Evolutionary conservation across 768 basidiomycete genomes (phyloP).

Genomic region (Lactarius pseudohatsudake): DNA sequence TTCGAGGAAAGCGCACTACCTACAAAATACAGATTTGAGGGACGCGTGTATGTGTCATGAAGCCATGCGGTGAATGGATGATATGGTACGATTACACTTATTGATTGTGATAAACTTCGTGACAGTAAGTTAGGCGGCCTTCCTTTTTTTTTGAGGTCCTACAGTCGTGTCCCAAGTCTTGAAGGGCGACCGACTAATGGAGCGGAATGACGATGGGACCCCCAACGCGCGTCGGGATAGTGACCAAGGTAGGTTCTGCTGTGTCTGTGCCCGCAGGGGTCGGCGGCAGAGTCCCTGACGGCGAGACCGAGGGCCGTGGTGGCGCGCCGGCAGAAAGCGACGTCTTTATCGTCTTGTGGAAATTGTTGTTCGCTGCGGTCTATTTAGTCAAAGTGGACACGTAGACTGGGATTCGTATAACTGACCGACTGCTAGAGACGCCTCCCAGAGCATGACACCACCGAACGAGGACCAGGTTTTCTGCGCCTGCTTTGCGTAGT

Average conservation of each 20-base stretch:
- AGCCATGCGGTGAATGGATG: background rate
- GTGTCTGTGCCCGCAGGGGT: background rate
- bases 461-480: constrained; percentile 47
- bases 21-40: background rate
- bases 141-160: background rate
- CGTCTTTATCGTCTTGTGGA: constrained; percentile 60
- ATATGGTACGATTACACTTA: background rate
- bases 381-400: background rate
- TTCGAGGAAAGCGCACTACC: background rate
- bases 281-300: background rate
- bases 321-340: background rate
- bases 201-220: background rate
- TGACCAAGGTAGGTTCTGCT: background rate
- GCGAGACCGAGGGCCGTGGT: background rate
- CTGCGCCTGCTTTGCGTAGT: constrained; percentile 38
- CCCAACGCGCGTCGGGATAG: background rate
- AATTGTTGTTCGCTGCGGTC: constrained; percentile 52
- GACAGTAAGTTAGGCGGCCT: background rate
- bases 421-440: constrained; percentile 47
- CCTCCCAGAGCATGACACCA: constrained; percentile 49
- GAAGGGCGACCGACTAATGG: background rate
- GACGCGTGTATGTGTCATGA: background rate
- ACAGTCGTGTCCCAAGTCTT: background rate
- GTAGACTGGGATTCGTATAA: background rate
- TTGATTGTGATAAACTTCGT: background rate